Evolutionary conservation across 306 rosid species (phyloP).

Genomic region (Canavalia ensiformis): DNA sequence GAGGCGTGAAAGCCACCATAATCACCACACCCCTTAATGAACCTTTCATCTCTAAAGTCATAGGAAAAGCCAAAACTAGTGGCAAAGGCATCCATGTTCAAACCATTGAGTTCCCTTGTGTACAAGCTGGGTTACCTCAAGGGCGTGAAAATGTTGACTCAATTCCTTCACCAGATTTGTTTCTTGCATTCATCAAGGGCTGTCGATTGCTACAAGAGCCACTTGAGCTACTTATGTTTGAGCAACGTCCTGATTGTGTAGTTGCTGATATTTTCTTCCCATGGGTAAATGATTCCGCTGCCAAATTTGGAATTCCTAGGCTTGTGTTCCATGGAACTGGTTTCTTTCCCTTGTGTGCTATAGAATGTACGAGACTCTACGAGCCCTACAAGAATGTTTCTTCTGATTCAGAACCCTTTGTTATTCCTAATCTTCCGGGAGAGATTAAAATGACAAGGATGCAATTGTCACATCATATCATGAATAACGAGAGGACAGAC

Average conservation of each 20-base stretch:
- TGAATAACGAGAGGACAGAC: background rate
- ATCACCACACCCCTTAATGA: conserved; percentile 56
- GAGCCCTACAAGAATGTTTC: conserved; percentile 53
- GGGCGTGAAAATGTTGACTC: conserved; percentile 47
- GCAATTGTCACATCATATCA: background rate
- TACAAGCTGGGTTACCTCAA: conserved; percentile 44
- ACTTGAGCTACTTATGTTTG: conserved; percentile 27
- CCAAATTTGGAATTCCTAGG: conserved; percentile 49
- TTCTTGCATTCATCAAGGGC: background rate
- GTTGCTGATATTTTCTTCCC: conserved; percentile 48
- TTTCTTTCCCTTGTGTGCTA: conserved; percentile 49
- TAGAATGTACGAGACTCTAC: background rate
- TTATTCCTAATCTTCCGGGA: conserved; percentile 56
- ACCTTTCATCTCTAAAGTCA: conserved; percentile 43
- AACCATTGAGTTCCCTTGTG: conserved; percentile 44
- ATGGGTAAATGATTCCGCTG: conserved; percentile 49
- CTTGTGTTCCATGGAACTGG: conserved; percentile 49
- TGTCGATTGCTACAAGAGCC: conserved; percentile 39
- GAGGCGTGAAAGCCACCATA: conserved; percentile 47
- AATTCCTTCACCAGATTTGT: conserved; percentile 19
- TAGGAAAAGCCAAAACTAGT: background rate
- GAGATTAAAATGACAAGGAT: conserved; percentile 49
- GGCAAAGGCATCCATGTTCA: conserved; percentile 5
- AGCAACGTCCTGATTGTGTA: conserved; percentile 38
- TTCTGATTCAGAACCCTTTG: conserved; percentile 52